These are phyloP conservation scores for Peronosclerospora sorghi DNA, from an alignment of 352 stramenopile genomes.

Conservation along the genomic window DNA sequence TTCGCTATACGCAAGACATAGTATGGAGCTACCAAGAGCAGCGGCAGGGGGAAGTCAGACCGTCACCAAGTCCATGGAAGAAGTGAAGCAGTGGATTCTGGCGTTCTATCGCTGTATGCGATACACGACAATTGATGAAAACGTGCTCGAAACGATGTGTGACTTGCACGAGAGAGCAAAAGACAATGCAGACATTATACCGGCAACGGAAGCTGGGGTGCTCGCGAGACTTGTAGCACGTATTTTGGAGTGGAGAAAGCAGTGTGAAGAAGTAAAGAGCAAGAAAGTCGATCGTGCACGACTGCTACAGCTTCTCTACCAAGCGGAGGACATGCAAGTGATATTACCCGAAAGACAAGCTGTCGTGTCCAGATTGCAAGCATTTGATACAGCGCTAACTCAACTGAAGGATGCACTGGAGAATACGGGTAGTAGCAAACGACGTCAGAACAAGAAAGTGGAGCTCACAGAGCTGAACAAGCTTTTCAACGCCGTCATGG, in stretches of 20 bases:
- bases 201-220: slow-evolving; percentile 43
- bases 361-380: slow-evolving; percentile 27
- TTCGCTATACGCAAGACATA: slow-evolving; percentile 71
- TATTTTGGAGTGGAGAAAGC: slow-evolving; percentile 40
- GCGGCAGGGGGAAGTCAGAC: not conserved
- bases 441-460: slow-evolving; percentile 52
- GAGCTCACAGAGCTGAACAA: slow-evolving; percentile 40
- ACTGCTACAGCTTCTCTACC: slow-evolving; percentile 38
- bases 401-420: slow-evolving; percentile 60
- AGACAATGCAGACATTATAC: slow-evolving; percentile 13
- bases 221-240: slow-evolving; percentile 41
- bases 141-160: slow-evolving; percentile 37
- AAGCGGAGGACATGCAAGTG: slow-evolving; percentile 51
- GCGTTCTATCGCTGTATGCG: slow-evolving; percentile 59
- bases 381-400: slow-evolving; percentile 50
- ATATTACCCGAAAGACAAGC: slow-evolving; percentile 25
- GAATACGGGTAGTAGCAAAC: slow-evolving; percentile 29
- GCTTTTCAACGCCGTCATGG: slow-evolving; percentile 33
- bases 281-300: slow-evolving; percentile 34
- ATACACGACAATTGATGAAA: slow-evolving; percentile 18
- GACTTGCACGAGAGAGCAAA: slow-evolving; percentile 25
- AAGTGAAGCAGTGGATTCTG: slow-evolving; percentile 46
- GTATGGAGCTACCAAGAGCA: slow-evolving; percentile 50
- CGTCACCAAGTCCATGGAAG: slow-evolving; percentile 19
- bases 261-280: slow-evolving; percentile 14